Base-by-base conservation (phyloP, 2,329 filamentous ascomycete genomes). In the Botrytis porri region DNA sequence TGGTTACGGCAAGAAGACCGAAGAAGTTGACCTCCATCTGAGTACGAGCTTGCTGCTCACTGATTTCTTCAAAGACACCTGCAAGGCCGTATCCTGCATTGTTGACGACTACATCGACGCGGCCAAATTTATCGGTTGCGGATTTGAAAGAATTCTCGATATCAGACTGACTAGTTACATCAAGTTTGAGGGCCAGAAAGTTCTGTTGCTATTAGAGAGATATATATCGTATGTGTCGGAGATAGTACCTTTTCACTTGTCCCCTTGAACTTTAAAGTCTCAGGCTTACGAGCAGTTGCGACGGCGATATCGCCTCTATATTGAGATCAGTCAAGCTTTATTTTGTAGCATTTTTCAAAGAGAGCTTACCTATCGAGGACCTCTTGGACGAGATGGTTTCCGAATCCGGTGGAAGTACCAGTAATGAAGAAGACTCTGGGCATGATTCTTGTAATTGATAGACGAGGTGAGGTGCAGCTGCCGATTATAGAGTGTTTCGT, bases 21-120 rank as follows among this genome's bases (percentile, higher is more conserved):
- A 87, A 88, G 77, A 89, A 86, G 77, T 90, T 90, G 74, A 87
- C 84, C 67, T 90, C 86, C 80, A 90, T 85, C 76, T 89, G 85
- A 3, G 79, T 83, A 2, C 84, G 82, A 60, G 87, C 84, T 43
- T 88, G 83, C 3, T 82, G 78, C 1, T 88, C 83, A 1, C 81
- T 81, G 4, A 86, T 78, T 10, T 85, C 84, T 76, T 90, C 88
- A 65, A 89, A 84, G 1, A 85, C 83, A 20, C 85, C 86, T 9
- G 81, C 78, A 1, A 88, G 80, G n/a, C 86, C 86, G 73, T 88
- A 89, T 3, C 88, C 89, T 5, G 88, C 88, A 67, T 90, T 90
- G 81, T 90, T 90, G 73, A 88, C 84, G 8, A 90, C 85, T 1
- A 89, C 85, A 77, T 90, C 88, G 62, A 91, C 80, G 12, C 86